Conservation (phyloP, 192 early-diverging fungal genomes). For the Backusella sp. region DNA sequence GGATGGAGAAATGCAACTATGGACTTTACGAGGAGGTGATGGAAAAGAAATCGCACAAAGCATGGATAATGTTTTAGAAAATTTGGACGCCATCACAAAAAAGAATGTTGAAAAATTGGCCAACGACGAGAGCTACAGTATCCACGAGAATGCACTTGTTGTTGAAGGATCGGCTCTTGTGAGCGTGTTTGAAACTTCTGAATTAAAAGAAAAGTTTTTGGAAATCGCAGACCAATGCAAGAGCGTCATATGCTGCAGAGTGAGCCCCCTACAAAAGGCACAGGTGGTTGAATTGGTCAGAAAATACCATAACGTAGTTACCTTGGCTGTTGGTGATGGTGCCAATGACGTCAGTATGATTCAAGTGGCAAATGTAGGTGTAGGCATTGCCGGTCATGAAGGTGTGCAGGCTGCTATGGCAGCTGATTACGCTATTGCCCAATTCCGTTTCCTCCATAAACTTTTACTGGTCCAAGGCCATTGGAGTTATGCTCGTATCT, state of each 20-base stretch:
- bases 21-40: slow-evolving; percentile 43
- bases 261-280: slow-evolving; percentile 93
- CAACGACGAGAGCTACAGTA: neutral
- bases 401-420: slow-evolving; percentile 92
- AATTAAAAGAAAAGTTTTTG: slow-evolving; percentile 59
- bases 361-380: slow-evolving; percentile 89
- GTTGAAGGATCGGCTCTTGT: slow-evolving; percentile 79
- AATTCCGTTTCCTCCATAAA: slow-evolving; percentile 87
- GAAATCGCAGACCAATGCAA: slow-evolving; percentile 66
- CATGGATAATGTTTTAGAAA: neutral
- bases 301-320: slow-evolving; percentile 64
- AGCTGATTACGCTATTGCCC: slow-evolving; percentile 88
- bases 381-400: slow-evolving; percentile 77
- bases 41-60: slow-evolving; percentile 6
- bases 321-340: slow-evolving; percentile 73
- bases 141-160: slow-evolving; percentile 63
- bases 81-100: neutral
- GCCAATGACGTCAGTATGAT: slow-evolving; percentile 97
- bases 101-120: neutral
- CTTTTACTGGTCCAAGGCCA: slow-evolving; percentile 93
- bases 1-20: slow-evolving; percentile 67
- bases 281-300: slow-evolving; percentile 90
- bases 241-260: slow-evolving; percentile 93
- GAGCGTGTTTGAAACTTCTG: slow-evolving; percentile 48
- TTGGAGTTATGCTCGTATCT: slow-evolving; percentile 87